Conservation (phyloP, 768 basidiomycete genomes). For the Amanita subjunquillea region DNA sequence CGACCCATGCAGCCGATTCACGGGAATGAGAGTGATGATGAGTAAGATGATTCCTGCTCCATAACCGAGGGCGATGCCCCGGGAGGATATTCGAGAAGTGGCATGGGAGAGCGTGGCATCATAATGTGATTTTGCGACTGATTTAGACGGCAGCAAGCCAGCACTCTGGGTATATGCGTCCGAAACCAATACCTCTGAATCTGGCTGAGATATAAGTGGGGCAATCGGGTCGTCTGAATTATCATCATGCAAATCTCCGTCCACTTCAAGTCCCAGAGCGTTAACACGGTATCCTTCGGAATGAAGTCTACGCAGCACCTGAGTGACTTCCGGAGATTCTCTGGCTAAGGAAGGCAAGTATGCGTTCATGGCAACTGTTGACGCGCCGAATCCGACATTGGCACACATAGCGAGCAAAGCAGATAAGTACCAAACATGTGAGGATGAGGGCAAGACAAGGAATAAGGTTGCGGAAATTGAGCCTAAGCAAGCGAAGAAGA, state of each 20-base stretch:
- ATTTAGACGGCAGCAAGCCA: background rate
- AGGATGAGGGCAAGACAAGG: constrained; percentile 62
- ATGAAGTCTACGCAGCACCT: constrained; percentile 23
- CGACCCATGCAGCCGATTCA: constrained; percentile 60
- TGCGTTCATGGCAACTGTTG: constrained; percentile 82
- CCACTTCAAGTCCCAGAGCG: constrained; percentile 1
- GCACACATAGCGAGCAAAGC: constrained; percentile 66
- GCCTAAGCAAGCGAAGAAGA: constrained; percentile 66
- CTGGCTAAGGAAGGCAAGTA: constrained; percentile 73
- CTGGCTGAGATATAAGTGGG: constrained; percentile 26
- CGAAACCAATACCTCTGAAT: background rate
- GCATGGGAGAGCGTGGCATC: constrained; percentile 53
- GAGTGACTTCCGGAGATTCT: constrained; percentile 48
- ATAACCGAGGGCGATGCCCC: constrained; percentile 83
- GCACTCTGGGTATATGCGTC: constrained; percentile 7
- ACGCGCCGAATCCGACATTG: constrained; percentile 82
- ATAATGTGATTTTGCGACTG: constrained; percentile 30
- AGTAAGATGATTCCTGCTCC: constrained; percentile 72
- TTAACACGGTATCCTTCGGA: background rate
- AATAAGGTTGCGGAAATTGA: constrained; percentile 60
- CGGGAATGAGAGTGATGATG: constrained; percentile 67
- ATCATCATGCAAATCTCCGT: constrained; percentile 14
- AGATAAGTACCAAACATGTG: constrained; percentile 56
- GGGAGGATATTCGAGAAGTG: constrained; percentile 75
- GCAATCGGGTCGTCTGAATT: constrained; percentile 19